Evolutionary conservation across 108 stramenopile species (phyloP).

Genomic region (Schizochytrium sp.): DNA sequence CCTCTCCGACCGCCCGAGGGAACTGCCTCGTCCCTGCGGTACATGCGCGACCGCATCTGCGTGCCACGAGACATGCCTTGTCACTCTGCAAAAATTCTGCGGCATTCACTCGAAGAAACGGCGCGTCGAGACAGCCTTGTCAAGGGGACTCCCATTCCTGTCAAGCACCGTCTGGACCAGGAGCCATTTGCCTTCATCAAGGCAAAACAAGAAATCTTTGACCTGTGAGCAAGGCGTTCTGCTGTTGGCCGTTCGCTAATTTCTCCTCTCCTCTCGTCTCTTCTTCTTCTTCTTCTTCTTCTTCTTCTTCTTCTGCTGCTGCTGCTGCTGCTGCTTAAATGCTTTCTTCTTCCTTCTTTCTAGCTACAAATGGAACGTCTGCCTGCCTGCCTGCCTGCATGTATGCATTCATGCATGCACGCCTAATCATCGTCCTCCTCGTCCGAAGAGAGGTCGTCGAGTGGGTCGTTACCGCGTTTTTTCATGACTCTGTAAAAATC

Average conservation of each 20-base stretch:
- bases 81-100: background rate
- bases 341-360: no score
- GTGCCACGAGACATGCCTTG: background rate
- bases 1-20: background rate
- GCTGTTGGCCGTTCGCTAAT: background rate
- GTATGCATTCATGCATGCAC: background rate
- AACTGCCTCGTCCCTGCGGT: background rate
- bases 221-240: background rate
- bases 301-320: background rate
- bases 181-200: background rate
- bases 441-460: background rate
- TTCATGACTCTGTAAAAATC: slow-evolving; percentile 80
- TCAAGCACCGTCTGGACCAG: slow-evolving; percentile 4
- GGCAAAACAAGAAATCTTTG: background rate
- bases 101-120: background rate
- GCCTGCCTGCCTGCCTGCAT: no score
- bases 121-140: background rate
- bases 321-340: no score
- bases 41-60: background rate
- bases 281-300: background rate
- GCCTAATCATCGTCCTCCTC: background rate
- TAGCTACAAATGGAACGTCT: no score
- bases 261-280: background rate
- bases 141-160: background rate
- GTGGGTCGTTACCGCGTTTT: slow-evolving; percentile 41